phyloP scores from a whole-genome alignment of 306 rosid genomes.

The Adenanthera pavonina region DNA sequence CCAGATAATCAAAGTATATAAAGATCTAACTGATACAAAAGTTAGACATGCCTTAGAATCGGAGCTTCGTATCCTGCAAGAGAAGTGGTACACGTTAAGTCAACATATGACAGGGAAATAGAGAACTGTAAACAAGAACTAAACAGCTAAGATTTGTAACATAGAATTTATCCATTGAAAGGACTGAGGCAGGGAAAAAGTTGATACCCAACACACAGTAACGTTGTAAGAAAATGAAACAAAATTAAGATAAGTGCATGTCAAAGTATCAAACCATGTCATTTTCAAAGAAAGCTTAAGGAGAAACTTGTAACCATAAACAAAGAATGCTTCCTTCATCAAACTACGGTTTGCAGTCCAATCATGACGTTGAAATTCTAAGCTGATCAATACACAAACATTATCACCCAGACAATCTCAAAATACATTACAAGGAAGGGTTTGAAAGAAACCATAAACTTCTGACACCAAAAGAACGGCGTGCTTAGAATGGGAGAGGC shows the following conservation, averaged over 20 bases:
- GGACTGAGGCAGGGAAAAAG: neutral
- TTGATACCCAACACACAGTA: neutral
- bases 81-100: neutral
- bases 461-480: conserved; percentile 15
- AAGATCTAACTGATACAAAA: neutral
- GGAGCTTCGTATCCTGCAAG: conserved; percentile 27
- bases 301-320: neutral
- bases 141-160: neutral
- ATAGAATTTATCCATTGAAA: neutral
- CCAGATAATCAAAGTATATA: neutral
- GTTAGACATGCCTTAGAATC: neutral
- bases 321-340: neutral
- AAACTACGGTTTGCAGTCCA: neutral
- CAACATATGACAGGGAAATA: neutral
- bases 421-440: neutral
- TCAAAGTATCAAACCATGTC: neutral
- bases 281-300: neutral
- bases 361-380: neutral
- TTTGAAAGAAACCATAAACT: conserved; percentile 9
- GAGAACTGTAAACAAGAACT: neutral
- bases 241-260: neutral
- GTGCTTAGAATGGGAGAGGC: conserved; percentile 3
- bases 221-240: neutral
- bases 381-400: neutral
- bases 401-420: neutral